phyloP scores from a whole-genome alignment of 1,139 yeast genomes.

The Geotrichum fermentans region DNA sequence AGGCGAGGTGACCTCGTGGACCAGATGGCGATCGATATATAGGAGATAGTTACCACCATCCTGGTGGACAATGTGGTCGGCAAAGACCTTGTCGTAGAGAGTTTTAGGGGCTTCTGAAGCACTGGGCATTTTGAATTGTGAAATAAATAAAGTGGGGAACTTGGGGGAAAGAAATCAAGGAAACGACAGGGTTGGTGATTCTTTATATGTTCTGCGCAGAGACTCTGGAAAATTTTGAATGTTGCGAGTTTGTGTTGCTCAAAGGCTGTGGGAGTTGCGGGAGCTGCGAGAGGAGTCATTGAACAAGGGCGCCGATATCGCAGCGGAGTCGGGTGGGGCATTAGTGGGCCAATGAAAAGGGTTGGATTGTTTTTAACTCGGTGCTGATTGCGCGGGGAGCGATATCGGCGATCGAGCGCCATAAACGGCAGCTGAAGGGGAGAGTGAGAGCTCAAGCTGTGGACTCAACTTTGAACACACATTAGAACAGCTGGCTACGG shows the following conservation, averaged over 20 bases:
- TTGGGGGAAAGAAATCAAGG: neutral
- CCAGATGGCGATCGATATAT: conserved; percentile 92
- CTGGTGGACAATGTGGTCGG: conserved; percentile 85
- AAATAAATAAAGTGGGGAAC: neutral
- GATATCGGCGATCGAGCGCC: conserved; percentile 8
- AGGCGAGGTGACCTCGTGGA: conserved; percentile 97
- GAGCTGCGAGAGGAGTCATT: conserved; percentile 7
- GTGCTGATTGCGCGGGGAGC: conserved; percentile 1
- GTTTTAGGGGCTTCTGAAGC: conserved; percentile 41
- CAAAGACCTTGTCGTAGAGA: conserved; percentile 91
- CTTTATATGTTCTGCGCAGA: no score
- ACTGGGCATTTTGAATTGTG: conserved; percentile 29
- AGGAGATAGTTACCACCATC: conserved; percentile 80
- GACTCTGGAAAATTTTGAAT: neutral
- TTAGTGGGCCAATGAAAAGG: conserved; percentile 5
- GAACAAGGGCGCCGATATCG: conserved; percentile 8
- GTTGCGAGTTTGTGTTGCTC: neutral
- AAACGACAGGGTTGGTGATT: neutral
- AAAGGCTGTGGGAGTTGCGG: neutral
- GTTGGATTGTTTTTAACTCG: neutral
- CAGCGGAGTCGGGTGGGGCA: conserved; percentile 9
- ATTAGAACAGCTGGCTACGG: no score
- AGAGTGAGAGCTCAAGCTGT: no score
- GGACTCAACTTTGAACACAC: no score
- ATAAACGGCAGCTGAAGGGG: no score